Conservation (phyloP, 2,329 filamentous ascomycete genomes). For the Arthroderma sp. region DNA sequence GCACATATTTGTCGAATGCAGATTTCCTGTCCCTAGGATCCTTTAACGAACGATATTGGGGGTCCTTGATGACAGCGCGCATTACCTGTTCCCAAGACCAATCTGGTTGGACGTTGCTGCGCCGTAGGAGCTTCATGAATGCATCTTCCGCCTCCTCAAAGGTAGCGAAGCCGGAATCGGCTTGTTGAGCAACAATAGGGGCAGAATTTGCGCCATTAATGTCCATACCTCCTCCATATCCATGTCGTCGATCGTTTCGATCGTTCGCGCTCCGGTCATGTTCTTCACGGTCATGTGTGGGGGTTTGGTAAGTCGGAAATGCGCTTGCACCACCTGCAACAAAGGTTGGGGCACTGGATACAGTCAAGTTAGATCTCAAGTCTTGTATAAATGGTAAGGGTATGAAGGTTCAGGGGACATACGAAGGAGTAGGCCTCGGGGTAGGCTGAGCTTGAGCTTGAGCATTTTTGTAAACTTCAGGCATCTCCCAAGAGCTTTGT, state of each 20-base stretch:
- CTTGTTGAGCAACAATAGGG: slow-evolving; percentile 29
- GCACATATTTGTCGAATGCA: slow-evolving; percentile 89
- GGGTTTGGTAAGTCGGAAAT: slow-evolving; percentile 23
- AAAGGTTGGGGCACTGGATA: slow-evolving; percentile 39
- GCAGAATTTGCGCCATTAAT: slow-evolving; percentile 31
- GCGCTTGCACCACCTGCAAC: slow-evolving; percentile 46
- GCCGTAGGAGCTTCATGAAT: slow-evolving; percentile 79
- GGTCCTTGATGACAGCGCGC: slow-evolving; percentile 73
- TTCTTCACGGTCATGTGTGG: slow-evolving; percentile 38
- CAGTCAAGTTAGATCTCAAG: background rate
- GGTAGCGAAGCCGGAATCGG: slow-evolving; percentile 66
- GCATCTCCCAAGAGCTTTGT: slow-evolving; percentile 90
- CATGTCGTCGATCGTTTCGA: slow-evolving; percentile 37
- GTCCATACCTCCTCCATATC: slow-evolving; percentile 32
- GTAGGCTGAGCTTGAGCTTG: slow-evolving; percentile 46
- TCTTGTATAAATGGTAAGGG: background rate
- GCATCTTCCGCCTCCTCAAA: slow-evolving; percentile 84
- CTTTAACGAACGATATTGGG: slow-evolving; percentile 84
- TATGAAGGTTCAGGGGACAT: slow-evolving; percentile 20
- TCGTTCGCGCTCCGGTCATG: slow-evolving; percentile 37
- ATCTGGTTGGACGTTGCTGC: slow-evolving; percentile 74
- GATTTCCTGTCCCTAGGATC: slow-evolving; percentile 82
- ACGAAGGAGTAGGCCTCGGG: slow-evolving; percentile 37
- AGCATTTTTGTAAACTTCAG: slow-evolving; percentile 65
- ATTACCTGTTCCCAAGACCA: slow-evolving; percentile 90